Conservation (phyloP, 805 yeast genomes). For the Wickerhamiella spandovensis region DNA sequence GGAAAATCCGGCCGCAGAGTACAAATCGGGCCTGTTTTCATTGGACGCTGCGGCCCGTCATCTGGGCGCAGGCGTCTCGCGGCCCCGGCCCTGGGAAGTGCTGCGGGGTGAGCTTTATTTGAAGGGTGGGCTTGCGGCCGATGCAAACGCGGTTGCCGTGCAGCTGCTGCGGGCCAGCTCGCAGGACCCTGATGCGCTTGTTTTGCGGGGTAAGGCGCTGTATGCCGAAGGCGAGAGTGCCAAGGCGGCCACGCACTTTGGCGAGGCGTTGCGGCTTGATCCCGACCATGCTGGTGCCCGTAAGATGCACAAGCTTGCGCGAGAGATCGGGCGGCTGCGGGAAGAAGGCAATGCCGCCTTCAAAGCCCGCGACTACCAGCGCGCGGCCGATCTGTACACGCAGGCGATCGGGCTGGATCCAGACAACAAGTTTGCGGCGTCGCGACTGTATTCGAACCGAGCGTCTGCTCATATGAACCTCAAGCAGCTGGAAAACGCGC, state of each 20-base stretch:
- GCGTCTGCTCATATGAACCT: slow-evolving; percentile 75
- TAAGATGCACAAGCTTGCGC: slow-evolving; percentile 19
- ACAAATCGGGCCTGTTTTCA: slow-evolving; percentile 25
- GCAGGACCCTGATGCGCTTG: slow-evolving; percentile 28
- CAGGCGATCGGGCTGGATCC: slow-evolving; percentile 57
- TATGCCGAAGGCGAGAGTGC: slow-evolving; percentile 28
- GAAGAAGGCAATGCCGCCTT: slow-evolving; percentile 57
- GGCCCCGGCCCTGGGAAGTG: slow-evolving; percentile 26
- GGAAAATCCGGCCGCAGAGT: slow-evolving; percentile 14
- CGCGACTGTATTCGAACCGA: slow-evolving; percentile 58
- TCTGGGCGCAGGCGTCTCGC: slow-evolving; percentile 23
- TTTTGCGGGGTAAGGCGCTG: slow-evolving; percentile 26
- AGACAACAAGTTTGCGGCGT: slow-evolving; percentile 35
- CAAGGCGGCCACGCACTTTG: slow-evolving; percentile 26
- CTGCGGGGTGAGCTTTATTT: slow-evolving; percentile 21
- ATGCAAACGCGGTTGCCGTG: slow-evolving; percentile 27
- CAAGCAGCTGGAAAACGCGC: slow-evolving; percentile 67
- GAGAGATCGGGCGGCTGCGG: slow-evolving; percentile 25
- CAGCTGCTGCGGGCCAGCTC: slow-evolving; percentile 24
- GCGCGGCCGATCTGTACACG: slow-evolving; percentile 61
- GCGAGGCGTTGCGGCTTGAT: slow-evolving; percentile 29
- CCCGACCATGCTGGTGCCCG: slow-evolving; percentile 29
- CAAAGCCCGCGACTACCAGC: slow-evolving; percentile 46
- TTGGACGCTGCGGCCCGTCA: slow-evolving; percentile 26
- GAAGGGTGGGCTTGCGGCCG: slow-evolving; percentile 22